These are phyloP conservation scores for Colletotrichum caudatum DNA, from an alignment of 2,329 filamentous ascomycete species.

Conservation along the genomic window DNA sequence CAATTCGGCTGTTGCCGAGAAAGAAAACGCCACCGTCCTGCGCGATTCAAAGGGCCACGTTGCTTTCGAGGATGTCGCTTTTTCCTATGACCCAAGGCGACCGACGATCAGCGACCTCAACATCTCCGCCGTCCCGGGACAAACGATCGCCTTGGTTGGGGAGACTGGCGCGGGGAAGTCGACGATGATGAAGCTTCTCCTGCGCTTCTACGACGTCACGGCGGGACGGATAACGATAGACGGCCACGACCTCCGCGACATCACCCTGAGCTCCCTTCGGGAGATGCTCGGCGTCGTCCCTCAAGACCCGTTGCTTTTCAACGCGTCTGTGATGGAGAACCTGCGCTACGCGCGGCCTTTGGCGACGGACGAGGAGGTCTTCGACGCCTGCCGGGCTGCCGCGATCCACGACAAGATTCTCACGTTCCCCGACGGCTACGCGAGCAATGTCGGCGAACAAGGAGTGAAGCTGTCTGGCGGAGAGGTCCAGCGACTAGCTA, in stretches of 20 bases:
- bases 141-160: constrained; percentile 71
- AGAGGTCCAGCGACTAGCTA: constrained; percentile 78
- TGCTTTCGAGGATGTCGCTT: constrained; percentile 65
- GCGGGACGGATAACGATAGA: constrained; percentile 52
- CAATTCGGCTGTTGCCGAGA: constrained; percentile 66
- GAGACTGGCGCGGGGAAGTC: constrained; percentile 74
- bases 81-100: constrained; percentile 67
- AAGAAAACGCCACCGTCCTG: constrained; percentile 58
- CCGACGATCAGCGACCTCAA: constrained; percentile 62
- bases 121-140: constrained; percentile 62
- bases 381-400: constrained; percentile 53
- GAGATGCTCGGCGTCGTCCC: constrained; percentile 70
- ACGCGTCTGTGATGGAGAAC: constrained; percentile 75
- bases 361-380: constrained; percentile 10
- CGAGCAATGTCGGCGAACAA: constrained; percentile 73
- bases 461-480: constrained; percentile 79
- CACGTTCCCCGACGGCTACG: constrained; percentile 66
- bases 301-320: constrained; percentile 80
- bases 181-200: constrained; percentile 70
- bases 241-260: constrained; percentile 42
- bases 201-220: constrained; percentile 70
- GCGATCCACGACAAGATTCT: constrained; percentile 68
- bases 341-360: constrained; percentile 56
- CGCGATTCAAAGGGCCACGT: constrained; percentile 61
- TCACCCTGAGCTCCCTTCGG: constrained; percentile 50